A percentile compares a stretch with the other conserved stretches of the same genome.
Evolutionary conservation across 2,329 filamentous ascomycete species (phyloP).

Genomic region (Colletotrichum acutatum): DNA sequence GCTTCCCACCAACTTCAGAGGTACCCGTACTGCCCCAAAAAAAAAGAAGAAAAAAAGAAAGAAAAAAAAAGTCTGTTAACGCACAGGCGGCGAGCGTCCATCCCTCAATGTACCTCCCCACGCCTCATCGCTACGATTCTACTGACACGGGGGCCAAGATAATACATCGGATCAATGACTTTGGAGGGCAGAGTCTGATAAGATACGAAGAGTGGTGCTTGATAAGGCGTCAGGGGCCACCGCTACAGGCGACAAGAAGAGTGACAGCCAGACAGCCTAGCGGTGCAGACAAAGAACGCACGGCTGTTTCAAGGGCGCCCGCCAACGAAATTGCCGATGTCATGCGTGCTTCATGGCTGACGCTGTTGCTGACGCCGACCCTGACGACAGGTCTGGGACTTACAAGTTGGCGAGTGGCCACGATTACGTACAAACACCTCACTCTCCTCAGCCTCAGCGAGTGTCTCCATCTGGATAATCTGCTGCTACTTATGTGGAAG

Average conservation of each 20-base stretch:
- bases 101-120: neutral
- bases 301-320: slow-evolving; percentile 31
- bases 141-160: no score
- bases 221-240: neutral
- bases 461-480: no score
- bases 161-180: no score
- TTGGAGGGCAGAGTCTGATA: no score
- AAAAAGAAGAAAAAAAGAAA: neutral
- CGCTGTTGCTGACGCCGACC: neutral
- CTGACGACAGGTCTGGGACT: neutral
- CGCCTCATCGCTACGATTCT: neutral
- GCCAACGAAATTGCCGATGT: slow-evolving; percentile 26
- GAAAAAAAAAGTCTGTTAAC: neutral
- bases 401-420: neutral
- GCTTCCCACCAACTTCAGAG: neutral
- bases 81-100: neutral
- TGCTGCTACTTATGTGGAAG: no score
- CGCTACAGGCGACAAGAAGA: neutral
- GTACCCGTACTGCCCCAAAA: neutral
- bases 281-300: slow-evolving; percentile 17
- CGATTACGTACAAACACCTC: no score
- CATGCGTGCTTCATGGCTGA: slow-evolving; percentile 11
- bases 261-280: neutral
- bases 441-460: no score
- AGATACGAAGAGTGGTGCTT: neutral